Base-by-base conservation (phyloP, 192 early-diverging fungal genomes). In the Spizellomyces punctatus region DNA sequence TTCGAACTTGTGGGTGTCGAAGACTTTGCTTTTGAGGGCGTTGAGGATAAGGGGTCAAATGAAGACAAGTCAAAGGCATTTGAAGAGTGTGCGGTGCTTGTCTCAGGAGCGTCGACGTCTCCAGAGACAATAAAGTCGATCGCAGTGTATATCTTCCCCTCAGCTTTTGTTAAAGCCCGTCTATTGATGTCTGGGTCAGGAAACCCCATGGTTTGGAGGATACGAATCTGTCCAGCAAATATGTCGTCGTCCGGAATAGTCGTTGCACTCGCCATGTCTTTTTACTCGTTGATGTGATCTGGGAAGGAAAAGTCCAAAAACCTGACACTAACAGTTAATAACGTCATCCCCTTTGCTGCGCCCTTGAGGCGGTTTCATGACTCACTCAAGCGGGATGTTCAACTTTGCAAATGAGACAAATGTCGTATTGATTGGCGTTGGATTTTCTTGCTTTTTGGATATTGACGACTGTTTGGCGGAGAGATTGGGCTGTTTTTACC, bases 191-290 rank as follows among this genome's bases (percentile, higher is more conserved):
- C 67, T 10, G 21, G 36, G 62, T 80, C 78, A 2, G 74, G 67
- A 46, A 80, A 80, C 45, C 78, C 78, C 78, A 76, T 76, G 2
- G 22, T 47, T 41, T 44, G 17, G 42, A 79, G 55, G 58, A 64
- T n/a, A 22, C 59, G 45, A 58, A 76, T 43, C 63, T 71, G 68
- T 5, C 69, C 70, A 10, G 65, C 16, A 63, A 71, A 79, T 9
- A 68, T 63, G 22, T 79, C 73, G 73, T 75, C 66, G 21, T 66
- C 50, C 14, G 12, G 12, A 19, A 19, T 19, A 54, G 14, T 19
- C 50, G 17, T 54, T 54, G 50, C 17, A n/a, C 17, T 4, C 50
- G 50, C 4, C 50, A 12, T 19, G 50, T 0, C 10, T 9, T 54
- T 0, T 4, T 54, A 36, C 27, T 36, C 27, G 27, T 36, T 36